Percentiles rank a stretch among this genome's conserved stretches.
These are phyloP conservation scores for Ilyonectria destructans DNA, from an alignment of 2,329 filamentous ascomycete genomes.

Conservation along the genomic window DNA sequence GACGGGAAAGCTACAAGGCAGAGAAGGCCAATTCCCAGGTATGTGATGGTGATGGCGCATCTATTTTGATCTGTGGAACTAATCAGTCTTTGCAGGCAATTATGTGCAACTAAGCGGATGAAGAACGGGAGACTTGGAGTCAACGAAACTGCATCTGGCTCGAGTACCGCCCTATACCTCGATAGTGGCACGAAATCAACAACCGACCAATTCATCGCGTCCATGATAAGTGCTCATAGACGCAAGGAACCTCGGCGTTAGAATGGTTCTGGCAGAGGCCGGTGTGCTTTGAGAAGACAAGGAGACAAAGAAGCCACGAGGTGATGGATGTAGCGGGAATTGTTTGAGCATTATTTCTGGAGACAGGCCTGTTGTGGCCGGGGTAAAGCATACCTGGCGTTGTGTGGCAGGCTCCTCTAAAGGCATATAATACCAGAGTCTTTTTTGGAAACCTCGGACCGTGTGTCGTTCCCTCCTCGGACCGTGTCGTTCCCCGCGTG, in stretches of 20 bases:
- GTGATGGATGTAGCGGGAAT: constrained; percentile 11
- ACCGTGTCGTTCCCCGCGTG: background rate
- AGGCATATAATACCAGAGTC: constrained; percentile 28
- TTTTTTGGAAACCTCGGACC: constrained; percentile 28
- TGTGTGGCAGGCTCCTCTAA: constrained; percentile 19
- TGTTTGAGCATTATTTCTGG: constrained; percentile 25
- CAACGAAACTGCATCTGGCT: constrained; percentile 11
- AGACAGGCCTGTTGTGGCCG: constrained; percentile 18
- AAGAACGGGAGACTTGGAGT: constrained; percentile 27
- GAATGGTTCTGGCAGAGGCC: constrained; percentile 16
- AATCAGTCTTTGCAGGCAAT: constrained; percentile 59
- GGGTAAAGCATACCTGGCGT: constrained; percentile 29
- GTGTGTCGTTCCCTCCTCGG: background rate
- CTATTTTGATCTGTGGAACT: constrained; percentile 37
- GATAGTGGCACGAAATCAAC: constrained; percentile 33
- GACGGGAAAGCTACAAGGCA: constrained; percentile 85
- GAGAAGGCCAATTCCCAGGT: constrained; percentile 96
- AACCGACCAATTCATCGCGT: constrained; percentile 30
- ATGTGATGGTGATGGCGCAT: constrained; percentile 53
- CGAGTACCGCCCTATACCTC: constrained; percentile 30
- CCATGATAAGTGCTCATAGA: constrained; percentile 35
- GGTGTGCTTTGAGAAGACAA: constrained; percentile 6
- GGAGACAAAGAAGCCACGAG: background rate
- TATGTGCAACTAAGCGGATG: constrained; percentile 62
- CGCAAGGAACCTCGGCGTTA: constrained; percentile 12